Base-by-base conservation (phyloP, 2,329 filamentous ascomycete genomes). In the Neofusicoccum sp. region DNA sequence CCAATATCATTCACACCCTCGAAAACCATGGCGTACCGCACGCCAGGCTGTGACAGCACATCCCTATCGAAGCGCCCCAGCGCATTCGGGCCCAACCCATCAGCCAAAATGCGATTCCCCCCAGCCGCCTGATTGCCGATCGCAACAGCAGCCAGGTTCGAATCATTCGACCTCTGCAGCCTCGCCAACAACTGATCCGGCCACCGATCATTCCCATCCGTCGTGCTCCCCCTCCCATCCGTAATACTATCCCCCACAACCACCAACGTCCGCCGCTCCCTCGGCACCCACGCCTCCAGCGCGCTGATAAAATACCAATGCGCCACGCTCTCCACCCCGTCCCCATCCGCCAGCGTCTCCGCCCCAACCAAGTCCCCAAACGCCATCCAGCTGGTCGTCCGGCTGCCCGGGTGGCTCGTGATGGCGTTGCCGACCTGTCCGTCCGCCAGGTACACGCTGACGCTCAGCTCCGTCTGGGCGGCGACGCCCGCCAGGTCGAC, bases 1-100 rank as follows among this genome's bases (percentile, higher is more conserved):
- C 86, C 87, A 60, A 90, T 88, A 67, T 89, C 87, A 67, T 89
- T 89, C 30, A 89, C 85, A 20, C 87, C 86, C 70, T 88, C 84
- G 69, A 88, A 89, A 38, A 89, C 78, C 75, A 89, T 80, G 24
- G 82, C 82, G 67, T 86, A 88, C 65, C 78, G 78, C 2, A 86
- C 81, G 3, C 83, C 83, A 0, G 82, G 77, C 33, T 85, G 82
- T 0, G 81, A 71, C 1, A 89, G 77, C 1, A 87, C 81, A 68
- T 89, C 87, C n/a, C 86, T 80, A 68, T 87, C 82, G 63, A 89
- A 80, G 4, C 86, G 82, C 41, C 79, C 76, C 33, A 88, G 73
- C 0, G 84, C 80, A 38, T 83, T 84, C 2, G 87, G 87, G 0
- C 87, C 86, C 0, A 88, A 77, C 0, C 86, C 84, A 56, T 87